A percentile compares a stretch with the other conserved stretches of the same genome.
Conservation (phyloP, 2,329 filamentous ascomycete genomes). For the Blastomyces gilchristii region DNA sequence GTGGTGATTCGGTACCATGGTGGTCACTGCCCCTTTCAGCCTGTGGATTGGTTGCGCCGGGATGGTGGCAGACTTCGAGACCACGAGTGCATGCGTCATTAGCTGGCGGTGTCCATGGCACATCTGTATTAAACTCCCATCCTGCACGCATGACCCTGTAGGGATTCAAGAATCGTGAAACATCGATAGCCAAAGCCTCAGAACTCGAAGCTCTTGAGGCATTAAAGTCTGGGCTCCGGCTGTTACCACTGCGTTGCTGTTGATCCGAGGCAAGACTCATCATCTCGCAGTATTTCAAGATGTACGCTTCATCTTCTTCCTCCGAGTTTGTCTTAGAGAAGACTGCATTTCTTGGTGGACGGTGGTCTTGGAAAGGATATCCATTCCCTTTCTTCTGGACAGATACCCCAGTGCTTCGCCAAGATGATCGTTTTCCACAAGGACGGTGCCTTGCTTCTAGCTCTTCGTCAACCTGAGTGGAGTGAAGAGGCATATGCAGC, state of each 20-base stretch:
- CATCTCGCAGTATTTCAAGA: background rate
- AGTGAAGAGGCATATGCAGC: background rate
- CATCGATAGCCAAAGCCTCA: background rate
- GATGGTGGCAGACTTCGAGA: too few species aligned
- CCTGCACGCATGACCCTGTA: background rate
- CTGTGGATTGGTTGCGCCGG: background rate
- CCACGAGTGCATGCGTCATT: background rate
- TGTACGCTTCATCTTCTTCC: background rate
- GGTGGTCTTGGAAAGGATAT: background rate
- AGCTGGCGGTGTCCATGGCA: background rate
- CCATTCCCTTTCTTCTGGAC: slow-evolving; percentile 3
- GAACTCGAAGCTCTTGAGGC: background rate
- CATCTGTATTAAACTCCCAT: background rate
- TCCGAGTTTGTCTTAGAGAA: background rate
- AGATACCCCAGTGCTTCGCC: background rate
- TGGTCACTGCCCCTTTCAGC: background rate
- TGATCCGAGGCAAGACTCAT: background rate
- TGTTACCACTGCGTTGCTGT: background rate
- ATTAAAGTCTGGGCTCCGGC: background rate
- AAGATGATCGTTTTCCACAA: background rate
- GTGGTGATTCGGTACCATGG: background rate
- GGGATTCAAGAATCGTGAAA: background rate
- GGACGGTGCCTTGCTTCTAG: slow-evolving; percentile 1
- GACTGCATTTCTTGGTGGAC: background rate
- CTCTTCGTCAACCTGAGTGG: background rate